Conservation (phyloP, 2,329 filamentous ascomycete species). For the Fusarium sp. region DNA sequence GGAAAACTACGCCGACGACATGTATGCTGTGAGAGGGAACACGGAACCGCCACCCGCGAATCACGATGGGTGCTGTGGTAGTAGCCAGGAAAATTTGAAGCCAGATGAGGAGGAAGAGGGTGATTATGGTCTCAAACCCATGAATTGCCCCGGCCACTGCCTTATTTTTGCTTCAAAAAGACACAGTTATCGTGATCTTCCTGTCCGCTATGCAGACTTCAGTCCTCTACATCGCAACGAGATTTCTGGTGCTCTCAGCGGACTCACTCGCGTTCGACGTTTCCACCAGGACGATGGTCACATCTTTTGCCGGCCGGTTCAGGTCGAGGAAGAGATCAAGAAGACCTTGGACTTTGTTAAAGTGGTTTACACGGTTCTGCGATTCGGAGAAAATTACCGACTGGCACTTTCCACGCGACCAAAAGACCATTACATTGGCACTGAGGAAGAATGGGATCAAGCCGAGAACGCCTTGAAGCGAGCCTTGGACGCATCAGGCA, state of each 20-base stretch:
- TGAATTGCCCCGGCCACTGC: constrained; percentile 94
- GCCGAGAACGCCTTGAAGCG: constrained; percentile 58
- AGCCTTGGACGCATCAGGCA: constrained; percentile 74
- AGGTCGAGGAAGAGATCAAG: constrained; percentile 81
- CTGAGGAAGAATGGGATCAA: constrained; percentile 71
- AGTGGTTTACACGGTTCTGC: constrained; percentile 77
- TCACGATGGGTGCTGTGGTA: constrained; percentile 51
- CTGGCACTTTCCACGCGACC: constrained; percentile 85
- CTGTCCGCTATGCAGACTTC: constrained; percentile 88
- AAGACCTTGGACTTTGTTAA: constrained; percentile 81
- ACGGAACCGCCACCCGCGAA: constrained; percentile 45
- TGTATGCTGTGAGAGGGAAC: constrained; percentile 82
- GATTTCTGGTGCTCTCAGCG: constrained; percentile 82
- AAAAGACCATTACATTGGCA: constrained; percentile 81
- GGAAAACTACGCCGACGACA: constrained; percentile 91
- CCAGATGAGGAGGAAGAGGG: constrained; percentile 70
- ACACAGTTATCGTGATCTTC: constrained; percentile 83
- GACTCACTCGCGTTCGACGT: constrained; percentile 84
- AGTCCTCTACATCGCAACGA: constrained; percentile 90
- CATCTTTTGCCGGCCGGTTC: constrained; percentile 85
- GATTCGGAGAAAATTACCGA: constrained; percentile 76
- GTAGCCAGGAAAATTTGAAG: constrained; percentile 42
- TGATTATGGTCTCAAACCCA: constrained; percentile 88
- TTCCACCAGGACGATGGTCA: constrained; percentile 95
- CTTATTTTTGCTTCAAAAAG: constrained; percentile 81